Evolutionary conservation across 257 asterid genomes (phyloP), one percentile per base, ranked within the genome.

Genomic region (Nicotiana undulata): DNA sequence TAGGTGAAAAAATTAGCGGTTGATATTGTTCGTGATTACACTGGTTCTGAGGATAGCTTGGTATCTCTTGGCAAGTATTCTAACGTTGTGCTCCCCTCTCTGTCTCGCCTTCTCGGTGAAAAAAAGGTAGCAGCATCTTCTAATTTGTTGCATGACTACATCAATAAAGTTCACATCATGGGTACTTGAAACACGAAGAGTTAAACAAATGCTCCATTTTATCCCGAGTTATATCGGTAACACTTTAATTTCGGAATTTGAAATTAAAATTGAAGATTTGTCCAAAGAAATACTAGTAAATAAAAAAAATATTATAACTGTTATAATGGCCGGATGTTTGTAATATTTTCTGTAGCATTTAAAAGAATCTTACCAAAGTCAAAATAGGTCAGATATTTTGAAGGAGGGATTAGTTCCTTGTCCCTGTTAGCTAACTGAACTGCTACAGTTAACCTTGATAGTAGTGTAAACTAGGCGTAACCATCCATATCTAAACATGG

Each of bases 41-140:
- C 98, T 59, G 99, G 99, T 44, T 91, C 97, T 15, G 99, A 94
- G 72, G 98, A 94, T 83, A 98, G 97, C 64, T 82, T 96, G 74
- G 82, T 81, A 84, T 91, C 97, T 79, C 92, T 96, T 32, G 95
- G 86, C 46, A 90, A 85, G 68, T 90, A 94, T 85, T 83, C 86
- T 13, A 13, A 56, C 29, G 85, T 87, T 64, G 94, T 87, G 58
- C 46, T 92, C 82, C 93, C 97, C 59, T 84, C 95, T 24, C 84
- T 96, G 66, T 85, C 90, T 77, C 86, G 79, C 79, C 94, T 94
- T 84, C 87, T 96, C 28, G 84, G 88, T 52, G 98, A 91, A 74
- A 88, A 89, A 65, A 92, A 92, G 98, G 99, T 94, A 53, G 10
- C 40, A 72, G 40, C 46, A 22, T 24, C 61, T 72, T 72, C 61